Evolutionary conservation across 495 filamentous ascomycete species (phyloP).

Genomic region (Aspergillus mulundensis): DNA sequence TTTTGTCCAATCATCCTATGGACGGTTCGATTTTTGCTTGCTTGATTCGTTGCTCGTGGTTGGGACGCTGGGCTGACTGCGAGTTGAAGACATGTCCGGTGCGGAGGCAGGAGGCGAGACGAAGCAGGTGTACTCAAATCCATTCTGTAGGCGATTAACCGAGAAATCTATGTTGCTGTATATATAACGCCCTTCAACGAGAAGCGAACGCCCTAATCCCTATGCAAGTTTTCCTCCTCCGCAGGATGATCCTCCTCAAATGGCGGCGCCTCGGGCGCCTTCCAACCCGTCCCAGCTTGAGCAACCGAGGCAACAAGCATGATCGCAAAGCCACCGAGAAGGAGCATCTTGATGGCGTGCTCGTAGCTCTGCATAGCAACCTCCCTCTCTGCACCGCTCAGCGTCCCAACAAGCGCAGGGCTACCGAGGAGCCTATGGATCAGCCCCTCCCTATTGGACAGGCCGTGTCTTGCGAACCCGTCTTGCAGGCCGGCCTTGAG

Average conservation of each 20-base stretch:
- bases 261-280: background rate
- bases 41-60: no score
- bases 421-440: slow-evolving; percentile 63
- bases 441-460: slow-evolving; percentile 47
- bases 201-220: background rate
- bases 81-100: no score
- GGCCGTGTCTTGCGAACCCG: slow-evolving; percentile 52
- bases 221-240: slow-evolving; percentile 3
- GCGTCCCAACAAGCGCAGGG: slow-evolving; percentile 54
- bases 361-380: slow-evolving; percentile 65
- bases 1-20: background rate
- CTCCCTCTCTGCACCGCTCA: slow-evolving; percentile 49
- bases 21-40: no score
- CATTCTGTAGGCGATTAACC: background rate
- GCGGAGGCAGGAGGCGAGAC: no score
- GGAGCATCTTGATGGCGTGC: slow-evolving; percentile 52
- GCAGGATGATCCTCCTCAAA: slow-evolving; percentile 1
- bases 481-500: slow-evolving; percentile 50
- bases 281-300: slow-evolving; percentile 71
- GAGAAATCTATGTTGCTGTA: background rate
- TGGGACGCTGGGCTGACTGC: no score
- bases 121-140: background rate
- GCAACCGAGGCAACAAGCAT: slow-evolving; percentile 50
- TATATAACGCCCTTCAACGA: background rate
- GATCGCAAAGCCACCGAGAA: slow-evolving; percentile 53